phyloP scores from a whole-genome alignment of 2,329 filamentous ascomycete genomes.

The Clonostachys rhizophaga region DNA sequence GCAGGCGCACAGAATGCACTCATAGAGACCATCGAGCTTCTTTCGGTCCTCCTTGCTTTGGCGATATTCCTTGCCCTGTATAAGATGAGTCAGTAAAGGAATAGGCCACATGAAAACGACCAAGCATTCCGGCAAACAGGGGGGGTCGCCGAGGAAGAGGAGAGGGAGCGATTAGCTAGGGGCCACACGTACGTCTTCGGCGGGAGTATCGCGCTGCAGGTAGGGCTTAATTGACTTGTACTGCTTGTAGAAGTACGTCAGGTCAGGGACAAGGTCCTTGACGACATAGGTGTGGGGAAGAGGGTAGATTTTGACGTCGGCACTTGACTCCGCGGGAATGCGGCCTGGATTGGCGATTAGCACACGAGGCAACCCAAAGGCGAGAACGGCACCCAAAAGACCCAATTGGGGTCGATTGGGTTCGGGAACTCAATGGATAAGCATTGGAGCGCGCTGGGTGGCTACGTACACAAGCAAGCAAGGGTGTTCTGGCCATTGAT shows the following conservation, averaged over 20 bases:
- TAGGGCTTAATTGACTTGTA: slow-evolving; percentile 99
- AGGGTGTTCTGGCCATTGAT: slow-evolving; percentile 98
- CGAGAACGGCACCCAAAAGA: slow-evolving; percentile 1
- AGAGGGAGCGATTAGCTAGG: neutral
- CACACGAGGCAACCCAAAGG: slow-evolving; percentile 1
- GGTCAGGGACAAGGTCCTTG: slow-evolving; percentile 95
- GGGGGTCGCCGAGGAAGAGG: neutral
- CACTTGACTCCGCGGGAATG: slow-evolving; percentile 76
- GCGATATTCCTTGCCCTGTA: slow-evolving; percentile 82
- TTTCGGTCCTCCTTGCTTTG: slow-evolving; percentile 88
- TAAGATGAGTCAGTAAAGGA: slow-evolving; percentile 5
- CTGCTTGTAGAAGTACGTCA: slow-evolving; percentile 99
- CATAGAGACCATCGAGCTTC: slow-evolving; percentile 97
- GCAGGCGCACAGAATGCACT: slow-evolving; percentile 99
- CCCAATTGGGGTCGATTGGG: too few relatives aligned
- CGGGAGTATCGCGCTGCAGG: slow-evolving; percentile 82
- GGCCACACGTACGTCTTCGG: slow-evolving; percentile 66
- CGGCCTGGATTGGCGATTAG: slow-evolving; percentile 59
- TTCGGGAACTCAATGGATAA: too few relatives aligned
- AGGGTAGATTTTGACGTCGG: slow-evolving; percentile 93
- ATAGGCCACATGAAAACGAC: neutral
- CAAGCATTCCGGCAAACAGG: neutral
- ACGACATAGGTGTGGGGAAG: slow-evolving; percentile 98
- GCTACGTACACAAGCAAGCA: slow-evolving; percentile 85
- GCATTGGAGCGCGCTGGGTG: neutral